A percentile compares a stretch with the other conserved stretches of the same genome.
These are phyloP conservation scores for Pythium aristosporum DNA, from an alignment of 352 stramenopile species.

Conservation along the genomic window DNA sequence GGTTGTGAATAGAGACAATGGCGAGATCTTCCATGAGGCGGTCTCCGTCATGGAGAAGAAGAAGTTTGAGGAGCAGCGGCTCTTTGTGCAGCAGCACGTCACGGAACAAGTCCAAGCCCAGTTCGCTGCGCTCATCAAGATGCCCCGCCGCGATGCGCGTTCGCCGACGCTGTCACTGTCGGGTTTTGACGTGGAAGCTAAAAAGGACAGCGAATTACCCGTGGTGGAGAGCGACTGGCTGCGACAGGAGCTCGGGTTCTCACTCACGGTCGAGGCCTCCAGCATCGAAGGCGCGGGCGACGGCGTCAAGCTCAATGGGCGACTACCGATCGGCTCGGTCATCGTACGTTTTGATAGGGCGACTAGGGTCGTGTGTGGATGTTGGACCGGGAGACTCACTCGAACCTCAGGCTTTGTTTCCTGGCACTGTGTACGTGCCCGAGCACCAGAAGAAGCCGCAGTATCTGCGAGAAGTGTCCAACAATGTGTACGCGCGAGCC, in stretches of 20 bases:
- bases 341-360: constrained; percentile 40
- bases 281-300: constrained; percentile 60
- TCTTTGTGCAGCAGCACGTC: constrained; percentile 65
- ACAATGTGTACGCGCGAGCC: constrained; percentile 75
- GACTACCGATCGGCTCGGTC: constrained; percentile 62
- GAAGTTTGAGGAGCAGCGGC: constrained; percentile 82
- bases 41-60: constrained; percentile 68
- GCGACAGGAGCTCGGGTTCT: constrained; percentile 62
- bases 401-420: constrained; percentile 58
- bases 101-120: constrained; percentile 52
- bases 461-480: constrained; percentile 62
- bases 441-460: constrained; percentile 86
- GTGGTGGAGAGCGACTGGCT: constrained; percentile 41
- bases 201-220: constrained; percentile 22
- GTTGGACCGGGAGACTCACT: not conserved
- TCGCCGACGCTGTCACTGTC: constrained; percentile 59
- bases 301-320: constrained; percentile 68
- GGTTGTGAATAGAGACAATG: constrained; percentile 44
- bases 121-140: constrained; percentile 66
- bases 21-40: constrained; percentile 73
- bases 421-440: constrained; percentile 77
- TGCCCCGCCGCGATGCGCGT: constrained; percentile 37
- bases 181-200: constrained; percentile 48
- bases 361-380: too few species aligned
- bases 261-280: constrained; percentile 66